Evolutionary conservation across 2,329 filamentous ascomycete genomes (phyloP), one percentile per base, ranked within the genome.

Genomic region (Juglanconis sp.): DNA sequence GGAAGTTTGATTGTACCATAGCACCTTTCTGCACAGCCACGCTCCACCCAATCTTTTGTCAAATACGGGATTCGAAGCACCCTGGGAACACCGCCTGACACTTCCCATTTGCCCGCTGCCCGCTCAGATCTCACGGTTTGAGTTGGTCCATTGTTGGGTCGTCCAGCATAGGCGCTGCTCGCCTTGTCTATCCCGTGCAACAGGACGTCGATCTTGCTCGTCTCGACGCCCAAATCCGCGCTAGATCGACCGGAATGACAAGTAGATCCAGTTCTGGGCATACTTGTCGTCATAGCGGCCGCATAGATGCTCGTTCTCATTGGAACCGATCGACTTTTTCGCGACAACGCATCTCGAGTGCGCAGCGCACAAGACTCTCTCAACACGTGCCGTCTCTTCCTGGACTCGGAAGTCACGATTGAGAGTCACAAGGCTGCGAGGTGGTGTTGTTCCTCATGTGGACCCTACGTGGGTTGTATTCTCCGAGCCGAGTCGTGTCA

Each of bases 1-100:
- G 24, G 24, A 24, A 24, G 24, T 57, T 60, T 56, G n/a, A 55
- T 58, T 55, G 49, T 47, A 24, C 24, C 24, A 24, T 24, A 24
- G 24, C 36, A 48, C 56, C 38, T 55, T 13, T 47, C 46, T 47
- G 59, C 62, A 64, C 60, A 60, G 62, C 62, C 62, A 62, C 62
- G 50, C 56, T 62, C 60, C 52, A 57, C 60, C 46, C 60, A 56
- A 56, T 47, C 36, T 57, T 24, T 31, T 35, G 47, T 15, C 48
- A 13, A 56, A 56, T 56, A 48, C 42, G 32, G 17, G 17, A 31
- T 31, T 31, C 10, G 38, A 42, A 2, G n/a, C 13, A 17, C 42
- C 17, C 4, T 17, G 6, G 3, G 42, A n/a, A 24, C n/a, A 30
- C 9, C 24, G 17, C 46, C 24, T 4, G 24, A 30, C 8, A 13